These are phyloP conservation scores for Saitozyma podzolica DNA, from an alignment of 768 basidiomycete species.

Conservation along the genomic window DNA sequence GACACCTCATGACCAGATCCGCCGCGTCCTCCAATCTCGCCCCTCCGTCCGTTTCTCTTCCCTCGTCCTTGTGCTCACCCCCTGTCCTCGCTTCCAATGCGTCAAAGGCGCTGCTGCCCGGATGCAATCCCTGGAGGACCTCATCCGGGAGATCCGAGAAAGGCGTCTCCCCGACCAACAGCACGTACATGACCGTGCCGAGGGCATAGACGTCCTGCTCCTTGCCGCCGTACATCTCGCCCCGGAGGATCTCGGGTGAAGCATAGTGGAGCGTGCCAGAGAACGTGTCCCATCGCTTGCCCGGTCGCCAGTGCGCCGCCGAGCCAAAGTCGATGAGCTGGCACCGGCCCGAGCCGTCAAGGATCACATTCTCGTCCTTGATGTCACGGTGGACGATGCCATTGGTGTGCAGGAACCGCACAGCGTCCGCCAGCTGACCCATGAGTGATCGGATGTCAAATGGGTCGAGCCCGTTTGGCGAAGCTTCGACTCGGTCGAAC, in stretches of 20 bases:
- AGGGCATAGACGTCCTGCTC: conserved; percentile 99
- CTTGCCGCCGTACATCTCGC: conserved; percentile 90
- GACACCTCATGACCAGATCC: conserved; percentile 76
- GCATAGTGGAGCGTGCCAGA: conserved; percentile 72
- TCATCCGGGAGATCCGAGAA: conserved; percentile 63
- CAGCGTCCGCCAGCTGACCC: conserved; percentile 89
- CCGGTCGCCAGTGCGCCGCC: conserved; percentile 56
- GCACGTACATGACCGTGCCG: conserved; percentile 93
- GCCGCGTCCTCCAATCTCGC: conserved; percentile 81
- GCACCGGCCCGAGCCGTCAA: conserved; percentile 69
- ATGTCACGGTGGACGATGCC: conserved; percentile 98
- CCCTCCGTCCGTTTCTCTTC: conserved; percentile 78
- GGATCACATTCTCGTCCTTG: conserved; percentile 83
- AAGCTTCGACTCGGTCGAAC: conserved; percentile 90
- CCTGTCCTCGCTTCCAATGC: conserved; percentile 52
- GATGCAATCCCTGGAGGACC: conserved; percentile 74
- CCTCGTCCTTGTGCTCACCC: conserved; percentile 57
- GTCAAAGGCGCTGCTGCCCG: conserved; percentile 41
- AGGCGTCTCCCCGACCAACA: conserved; percentile 60
- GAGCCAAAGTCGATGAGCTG: conserved; percentile 97
- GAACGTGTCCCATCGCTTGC: conserved; percentile 56
- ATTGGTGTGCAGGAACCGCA: conserved; percentile 80
- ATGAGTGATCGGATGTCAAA: conserved; percentile 76
- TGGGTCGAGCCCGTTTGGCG: conserved; percentile 79
- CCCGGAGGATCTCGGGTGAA: conserved; percentile 91